These are phyloP conservation scores for Verticillium alfalfae DNA, from an alignment of 2,329 filamentous ascomycete species.

Conservation along the genomic window DNA sequence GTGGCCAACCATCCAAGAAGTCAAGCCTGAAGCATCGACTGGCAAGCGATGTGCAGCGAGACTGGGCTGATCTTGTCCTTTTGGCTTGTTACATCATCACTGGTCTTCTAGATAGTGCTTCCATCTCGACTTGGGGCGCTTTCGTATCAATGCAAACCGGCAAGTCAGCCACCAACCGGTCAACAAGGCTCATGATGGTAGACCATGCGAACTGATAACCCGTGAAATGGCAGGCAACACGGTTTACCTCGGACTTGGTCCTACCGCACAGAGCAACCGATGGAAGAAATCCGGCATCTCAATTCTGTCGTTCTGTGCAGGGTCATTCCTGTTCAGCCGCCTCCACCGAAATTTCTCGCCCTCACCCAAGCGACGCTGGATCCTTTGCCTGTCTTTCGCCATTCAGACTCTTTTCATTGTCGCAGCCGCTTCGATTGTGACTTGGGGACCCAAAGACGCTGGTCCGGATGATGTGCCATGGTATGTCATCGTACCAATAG, in stretches of 20 bases:
- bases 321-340: slow-evolving; percentile 64
- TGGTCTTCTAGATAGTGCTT: slow-evolving; percentile 69
- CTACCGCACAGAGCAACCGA: slow-evolving; percentile 52
- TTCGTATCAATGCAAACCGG: slow-evolving; percentile 84
- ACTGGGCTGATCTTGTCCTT: slow-evolving; percentile 63
- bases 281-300: slow-evolving; percentile 69
- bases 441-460: slow-evolving; percentile 32
- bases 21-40: not conserved
- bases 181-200: not conserved
- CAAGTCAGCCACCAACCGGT: not conserved
- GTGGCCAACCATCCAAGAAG: not conserved
- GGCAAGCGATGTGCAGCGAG: slow-evolving; percentile 39
- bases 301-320: slow-evolving; percentile 64
- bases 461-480: slow-evolving; percentile 41
- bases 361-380: slow-evolving; percentile 49
- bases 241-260: slow-evolving; percentile 70
- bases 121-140: slow-evolving; percentile 71
- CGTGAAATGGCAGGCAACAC: slow-evolving; percentile 48
- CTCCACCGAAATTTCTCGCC: slow-evolving; percentile 61
- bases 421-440: slow-evolving; percentile 35
- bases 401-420: slow-evolving; percentile 45
- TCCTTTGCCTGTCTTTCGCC: slow-evolving; percentile 54
- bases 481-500: slow-evolving; percentile 61
- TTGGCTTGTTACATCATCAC: slow-evolving; percentile 72
- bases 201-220: not conserved